Evolutionary conservation across 345 rosid genomes (phyloP).

Genomic region (Pelargonium nanum): DNA sequence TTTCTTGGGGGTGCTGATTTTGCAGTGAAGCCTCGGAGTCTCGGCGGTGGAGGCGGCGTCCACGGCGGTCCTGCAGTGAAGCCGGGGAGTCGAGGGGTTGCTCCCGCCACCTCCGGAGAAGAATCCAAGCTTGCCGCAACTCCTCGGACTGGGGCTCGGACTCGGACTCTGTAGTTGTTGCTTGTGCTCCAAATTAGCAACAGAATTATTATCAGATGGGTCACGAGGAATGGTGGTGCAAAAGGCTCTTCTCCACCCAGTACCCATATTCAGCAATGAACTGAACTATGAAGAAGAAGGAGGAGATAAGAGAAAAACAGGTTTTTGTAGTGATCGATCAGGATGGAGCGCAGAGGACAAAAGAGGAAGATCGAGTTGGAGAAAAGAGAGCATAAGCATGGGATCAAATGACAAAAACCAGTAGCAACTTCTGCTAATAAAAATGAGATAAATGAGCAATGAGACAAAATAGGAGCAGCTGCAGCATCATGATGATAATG

Average conservation of each 20-base stretch:
- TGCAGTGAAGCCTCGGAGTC: conserved; percentile 22
- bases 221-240: conserved; percentile 71
- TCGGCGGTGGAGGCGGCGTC: conserved; percentile 11
- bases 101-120: conserved; percentile 41
- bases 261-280: conserved; percentile 41
- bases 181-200: background rate
- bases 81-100: conserved; percentile 63
- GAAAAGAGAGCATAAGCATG: no score
- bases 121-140: conserved; percentile 45
- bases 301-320: background rate
- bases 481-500: background rate
- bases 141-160: conserved; percentile 41
- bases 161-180: conserved; percentile 10
- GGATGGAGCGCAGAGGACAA: background rate
- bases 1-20: conserved; percentile 20
- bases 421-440: no score
- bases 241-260: conserved; percentile 96
- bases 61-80: conserved; percentile 31
- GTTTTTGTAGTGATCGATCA: background rate
- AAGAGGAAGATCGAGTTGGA: background rate
- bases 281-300: background rate
- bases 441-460: no score
- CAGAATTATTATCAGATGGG: conserved; percentile 17
- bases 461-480: no score
- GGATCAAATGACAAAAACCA: no score